Evolutionary conservation across 2,329 filamentous ascomycete species (phyloP).

Genomic region (Colletotrichum filicis): DNA sequence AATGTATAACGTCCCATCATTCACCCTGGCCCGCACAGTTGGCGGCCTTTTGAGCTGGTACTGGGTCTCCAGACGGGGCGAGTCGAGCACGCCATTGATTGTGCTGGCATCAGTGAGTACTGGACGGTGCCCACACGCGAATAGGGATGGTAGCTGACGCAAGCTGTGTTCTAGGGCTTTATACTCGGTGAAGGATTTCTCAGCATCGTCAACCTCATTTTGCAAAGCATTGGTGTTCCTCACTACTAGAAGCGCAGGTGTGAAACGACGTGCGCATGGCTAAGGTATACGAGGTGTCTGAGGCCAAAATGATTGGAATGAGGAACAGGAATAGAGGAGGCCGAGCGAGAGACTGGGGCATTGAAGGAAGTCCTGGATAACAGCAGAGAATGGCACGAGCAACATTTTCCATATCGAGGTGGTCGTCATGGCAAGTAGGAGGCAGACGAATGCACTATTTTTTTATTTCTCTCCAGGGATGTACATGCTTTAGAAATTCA

Average conservation of each 20-base stretch:
- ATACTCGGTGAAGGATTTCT: conserved; percentile 93
- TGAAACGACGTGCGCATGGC: not conserved
- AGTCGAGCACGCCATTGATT: conserved; percentile 80
- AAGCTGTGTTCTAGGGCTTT: conserved; percentile 67
- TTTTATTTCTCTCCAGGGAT: not conserved
- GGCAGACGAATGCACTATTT: not conserved
- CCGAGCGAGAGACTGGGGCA: not conserved
- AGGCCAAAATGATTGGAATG: not conserved
- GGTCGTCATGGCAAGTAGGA: not conserved
- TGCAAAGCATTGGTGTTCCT: conserved; percentile 82
- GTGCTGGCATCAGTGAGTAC: conserved; percentile 78
- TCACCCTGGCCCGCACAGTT: conserved; percentile 87
- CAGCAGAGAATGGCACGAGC: not conserved
- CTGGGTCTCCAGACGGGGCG: conserved; percentile 68
- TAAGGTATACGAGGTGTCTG: not conserved
- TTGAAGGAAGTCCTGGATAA: too few relatives aligned
- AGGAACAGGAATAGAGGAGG: not conserved
- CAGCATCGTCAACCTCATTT: conserved; percentile 87
- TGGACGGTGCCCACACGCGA: not conserved
- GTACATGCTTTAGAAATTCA: not conserved
- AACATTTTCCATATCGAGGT: not conserved
- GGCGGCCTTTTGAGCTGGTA: conserved; percentile 82
- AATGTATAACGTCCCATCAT: conserved; percentile 98
- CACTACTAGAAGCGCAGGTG: conserved; percentile 56
- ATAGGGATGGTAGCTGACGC: not conserved